A percentile compares a stretch with the other conserved stretches of the same genome.
phyloP scores from a whole-genome alignment of 805 yeast species.

The Wickerhamiella musiphila region DNA sequence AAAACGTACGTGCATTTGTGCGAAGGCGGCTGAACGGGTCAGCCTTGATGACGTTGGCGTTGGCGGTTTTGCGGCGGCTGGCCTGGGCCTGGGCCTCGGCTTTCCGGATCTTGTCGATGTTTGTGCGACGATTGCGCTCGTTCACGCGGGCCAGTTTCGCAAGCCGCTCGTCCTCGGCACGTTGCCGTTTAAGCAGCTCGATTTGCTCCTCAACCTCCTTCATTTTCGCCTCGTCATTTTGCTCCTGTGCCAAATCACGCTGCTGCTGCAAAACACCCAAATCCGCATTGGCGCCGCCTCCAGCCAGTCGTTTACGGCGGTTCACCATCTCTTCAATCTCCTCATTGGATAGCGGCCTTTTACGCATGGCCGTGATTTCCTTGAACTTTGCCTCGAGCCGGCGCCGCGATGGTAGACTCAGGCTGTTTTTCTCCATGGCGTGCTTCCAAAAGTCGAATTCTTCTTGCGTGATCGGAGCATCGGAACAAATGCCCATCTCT shows the following conservation, averaged over 20 bases:
- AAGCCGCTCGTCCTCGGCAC: conserved; percentile 20
- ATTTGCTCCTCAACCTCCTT: conserved; percentile 21
- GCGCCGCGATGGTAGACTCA: conserved; percentile 42
- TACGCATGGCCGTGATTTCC: conserved; percentile 45
- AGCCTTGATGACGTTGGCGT: conserved; percentile 20
- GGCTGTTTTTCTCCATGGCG: conserved; percentile 41
- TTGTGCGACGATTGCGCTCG: conserved; percentile 69
- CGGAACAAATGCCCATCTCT: conserved; percentile 67
- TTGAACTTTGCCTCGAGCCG: conserved; percentile 46
- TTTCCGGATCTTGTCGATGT: conserved; percentile 55
- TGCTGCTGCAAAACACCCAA: conserved; percentile 57
- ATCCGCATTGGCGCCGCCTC: conserved; percentile 49
- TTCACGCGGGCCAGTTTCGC: conserved; percentile 59
- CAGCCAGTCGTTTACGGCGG: conserved; percentile 46
- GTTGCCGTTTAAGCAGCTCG: conserved; percentile 2
- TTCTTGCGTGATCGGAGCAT: conserved; percentile 46
- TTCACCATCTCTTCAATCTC: conserved; percentile 67
- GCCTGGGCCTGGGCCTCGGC: conserved; percentile 59
- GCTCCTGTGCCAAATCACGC: conserved; percentile 51
- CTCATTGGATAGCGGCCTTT: conserved; percentile 45
- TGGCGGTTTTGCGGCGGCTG: conserved; percentile 28
- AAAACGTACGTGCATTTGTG: conserved; percentile 74
- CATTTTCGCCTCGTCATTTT: conserved; percentile 19
- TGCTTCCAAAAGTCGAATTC: conserved; percentile 58
- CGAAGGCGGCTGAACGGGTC: conserved; percentile 83